phyloP scores from a whole-genome alignment of 2,329 filamentous ascomycete species.

The Penicillium sumatraense region DNA sequence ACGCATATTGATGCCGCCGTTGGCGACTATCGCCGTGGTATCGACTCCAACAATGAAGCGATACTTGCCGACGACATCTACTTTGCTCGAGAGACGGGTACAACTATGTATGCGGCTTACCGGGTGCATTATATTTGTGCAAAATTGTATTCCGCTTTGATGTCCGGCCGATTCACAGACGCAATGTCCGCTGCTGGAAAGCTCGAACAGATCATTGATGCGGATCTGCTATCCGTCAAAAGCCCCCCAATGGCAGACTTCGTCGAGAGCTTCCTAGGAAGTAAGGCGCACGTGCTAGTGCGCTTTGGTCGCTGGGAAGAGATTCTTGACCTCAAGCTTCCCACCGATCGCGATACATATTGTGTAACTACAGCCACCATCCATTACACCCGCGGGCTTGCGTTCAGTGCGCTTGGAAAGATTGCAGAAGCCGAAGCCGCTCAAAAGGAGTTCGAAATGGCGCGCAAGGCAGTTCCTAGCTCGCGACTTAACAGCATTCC shows the following conservation, averaged over 20 bases:
- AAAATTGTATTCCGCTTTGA: conserved; percentile 75
- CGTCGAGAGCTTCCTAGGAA: conserved; percentile 70
- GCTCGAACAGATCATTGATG: conserved; percentile 66
- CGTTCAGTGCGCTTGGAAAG: conserved; percentile 61
- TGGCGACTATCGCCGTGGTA: conserved; percentile 69
- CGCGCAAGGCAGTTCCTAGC: neutral
- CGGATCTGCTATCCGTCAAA: conserved; percentile 64
- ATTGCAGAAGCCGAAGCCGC: conserved; percentile 58
- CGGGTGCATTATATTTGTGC: conserved; percentile 74
- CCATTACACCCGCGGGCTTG: conserved; percentile 70
- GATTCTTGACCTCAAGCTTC: conserved; percentile 61
- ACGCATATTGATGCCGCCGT: conserved; percentile 73
- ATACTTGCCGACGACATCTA: conserved; percentile 70
- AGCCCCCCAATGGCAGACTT: conserved; percentile 79
- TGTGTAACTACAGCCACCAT: conserved; percentile 68
- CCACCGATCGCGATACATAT: conserved; percentile 64
- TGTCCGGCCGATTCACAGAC: conserved; percentile 66
- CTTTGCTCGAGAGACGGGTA: conserved; percentile 58
- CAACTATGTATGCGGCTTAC: conserved; percentile 77
- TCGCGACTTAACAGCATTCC: neutral
- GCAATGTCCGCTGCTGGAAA: conserved; percentile 63
- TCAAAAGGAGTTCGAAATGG: conserved; percentile 17
- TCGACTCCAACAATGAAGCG: conserved; percentile 67
- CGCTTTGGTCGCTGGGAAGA: conserved; percentile 75
- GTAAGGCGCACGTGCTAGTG: conserved; percentile 69